These are phyloP conservation scores for Marchantia paleacea DNA, from an alignment of 225 moss, liverwort and hornwort species.

Conservation along the genomic window DNA sequence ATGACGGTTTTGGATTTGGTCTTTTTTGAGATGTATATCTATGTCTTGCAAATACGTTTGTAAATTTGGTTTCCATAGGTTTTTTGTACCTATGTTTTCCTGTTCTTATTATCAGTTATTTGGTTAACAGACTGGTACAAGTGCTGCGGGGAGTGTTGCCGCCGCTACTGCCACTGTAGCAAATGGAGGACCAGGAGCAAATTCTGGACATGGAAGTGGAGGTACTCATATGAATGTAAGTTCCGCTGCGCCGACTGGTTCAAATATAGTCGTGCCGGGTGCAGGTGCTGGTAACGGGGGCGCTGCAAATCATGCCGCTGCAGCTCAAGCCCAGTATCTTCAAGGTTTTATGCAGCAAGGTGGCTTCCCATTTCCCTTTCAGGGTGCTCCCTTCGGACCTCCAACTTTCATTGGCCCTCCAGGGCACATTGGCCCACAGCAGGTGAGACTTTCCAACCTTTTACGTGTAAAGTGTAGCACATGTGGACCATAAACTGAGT, in stretches of 20 bases:
- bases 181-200: slow-evolving; percentile 19
- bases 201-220: slow-evolving; percentile 32
- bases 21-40: not conserved
- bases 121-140: slow-evolving; percentile 35
- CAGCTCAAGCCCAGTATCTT: slow-evolving; percentile 69
- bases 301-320: slow-evolving; percentile 42
- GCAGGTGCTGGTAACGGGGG: slow-evolving; percentile 41
- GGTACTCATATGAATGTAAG: slow-evolving; percentile 18
- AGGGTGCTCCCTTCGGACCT: slow-evolving; percentile 58
- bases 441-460: slow-evolving; percentile 39
- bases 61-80: not conserved
- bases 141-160: slow-evolving; percentile 33
- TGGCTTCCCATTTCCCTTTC: slow-evolving; percentile 62
- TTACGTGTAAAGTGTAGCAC: not conserved
- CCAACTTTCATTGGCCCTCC: slow-evolving; percentile 51
- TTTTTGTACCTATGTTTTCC: not conserved
- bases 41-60: not conserved
- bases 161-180: slow-evolving; percentile 11
- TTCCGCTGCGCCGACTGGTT: slow-evolving; percentile 34
- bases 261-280: slow-evolving; percentile 35
- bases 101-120: slow-evolving; percentile 24
- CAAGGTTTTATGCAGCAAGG: slow-evolving; percentile 80
- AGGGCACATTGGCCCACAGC: slow-evolving; percentile 56
- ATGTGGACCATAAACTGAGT: not conserved
- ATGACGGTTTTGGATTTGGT: not conserved